Percentiles rank a stretch among this genome's conserved stretches.
Conservation (phyloP, 306 rosid genomes). For the Corylus avellana region DNA sequence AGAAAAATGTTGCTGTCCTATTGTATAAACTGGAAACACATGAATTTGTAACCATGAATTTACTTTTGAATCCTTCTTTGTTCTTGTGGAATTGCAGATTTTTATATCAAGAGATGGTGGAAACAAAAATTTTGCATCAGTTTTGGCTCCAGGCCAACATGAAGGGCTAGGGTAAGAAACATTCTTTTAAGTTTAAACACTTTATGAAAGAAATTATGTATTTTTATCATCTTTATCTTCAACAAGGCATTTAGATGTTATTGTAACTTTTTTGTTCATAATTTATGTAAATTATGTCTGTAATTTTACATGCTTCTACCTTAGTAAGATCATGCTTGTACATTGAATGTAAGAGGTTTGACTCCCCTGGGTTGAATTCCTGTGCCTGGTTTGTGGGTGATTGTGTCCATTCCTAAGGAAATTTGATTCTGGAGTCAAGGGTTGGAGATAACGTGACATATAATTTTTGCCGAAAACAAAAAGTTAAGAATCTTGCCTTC, state of each 20-base stretch:
- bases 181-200: conserved; percentile 20
- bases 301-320: not conserved
- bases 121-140: conserved; percentile 79
- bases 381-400: not conserved
- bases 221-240: not conserved
- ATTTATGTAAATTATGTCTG: not conserved
- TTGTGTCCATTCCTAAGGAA: not conserved
- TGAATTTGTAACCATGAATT: conserved; percentile 1
- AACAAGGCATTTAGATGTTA: not conserved
- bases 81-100: conserved; percentile 61
- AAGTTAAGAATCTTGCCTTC: not conserved
- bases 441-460: not conserved
- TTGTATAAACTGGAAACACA: not conserved
- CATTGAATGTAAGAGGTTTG: not conserved
- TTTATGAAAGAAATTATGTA: not conserved
- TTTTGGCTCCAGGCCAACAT: conserved; percentile 99
- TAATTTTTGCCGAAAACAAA: not conserved
- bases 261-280: not conserved
- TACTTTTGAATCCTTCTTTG: conserved; percentile 24
- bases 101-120: conserved; percentile 95
- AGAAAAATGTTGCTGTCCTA: not conserved
- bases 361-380: not conserved
- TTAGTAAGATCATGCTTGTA: not conserved
- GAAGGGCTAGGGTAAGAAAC: conserved; percentile 88
- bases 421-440: not conserved